Conservation (phyloP, 2,329 filamentous ascomycete species). For the Bipolaris bicolor region DNA sequence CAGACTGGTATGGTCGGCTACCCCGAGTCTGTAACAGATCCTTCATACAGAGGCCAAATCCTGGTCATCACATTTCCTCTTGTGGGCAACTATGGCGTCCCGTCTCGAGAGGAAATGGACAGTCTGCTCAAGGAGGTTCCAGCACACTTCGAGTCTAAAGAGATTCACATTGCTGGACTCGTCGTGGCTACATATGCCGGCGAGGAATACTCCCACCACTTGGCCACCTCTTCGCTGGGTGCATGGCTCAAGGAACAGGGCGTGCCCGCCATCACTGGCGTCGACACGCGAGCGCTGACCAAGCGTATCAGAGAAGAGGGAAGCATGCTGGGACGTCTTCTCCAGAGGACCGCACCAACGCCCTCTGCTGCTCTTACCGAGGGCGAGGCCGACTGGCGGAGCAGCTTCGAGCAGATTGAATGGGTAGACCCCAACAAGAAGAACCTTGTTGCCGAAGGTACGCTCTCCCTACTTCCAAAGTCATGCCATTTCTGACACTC, state of each 20-base stretch:
- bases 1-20: conserved; percentile 99
- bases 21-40: conserved; percentile 88
- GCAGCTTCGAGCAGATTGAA: conserved; percentile 76
- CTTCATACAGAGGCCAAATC: conserved; percentile 90
- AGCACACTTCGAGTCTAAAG: conserved; percentile 87
- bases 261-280: conserved; percentile 90
- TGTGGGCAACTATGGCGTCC: conserved; percentile 97
- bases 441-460: conserved; percentile 95
- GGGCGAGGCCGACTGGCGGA: conserved; percentile 52
- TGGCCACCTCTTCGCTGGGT: conserved; percentile 88
- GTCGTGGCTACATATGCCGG: conserved; percentile 91
- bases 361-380: conserved; percentile 37
- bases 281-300: conserved; percentile 91
- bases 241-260: conserved; percentile 96
- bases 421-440: conserved; percentile 92
- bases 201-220: conserved; percentile 93
- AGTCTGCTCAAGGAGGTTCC: conserved; percentile 84
- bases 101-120: conserved; percentile 83
- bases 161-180: conserved; percentile 93
- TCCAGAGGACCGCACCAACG: conserved; percentile 67
- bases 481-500: conserved; percentile 27
- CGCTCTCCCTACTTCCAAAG: conserved; percentile 10
- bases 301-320: conserved; percentile 93
- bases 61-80: conserved; percentile 95
- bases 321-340: conserved; percentile 92